Base-by-base conservation (phyloP, 106 monocot genomes). In the Xerophyta viscosa region DNA sequence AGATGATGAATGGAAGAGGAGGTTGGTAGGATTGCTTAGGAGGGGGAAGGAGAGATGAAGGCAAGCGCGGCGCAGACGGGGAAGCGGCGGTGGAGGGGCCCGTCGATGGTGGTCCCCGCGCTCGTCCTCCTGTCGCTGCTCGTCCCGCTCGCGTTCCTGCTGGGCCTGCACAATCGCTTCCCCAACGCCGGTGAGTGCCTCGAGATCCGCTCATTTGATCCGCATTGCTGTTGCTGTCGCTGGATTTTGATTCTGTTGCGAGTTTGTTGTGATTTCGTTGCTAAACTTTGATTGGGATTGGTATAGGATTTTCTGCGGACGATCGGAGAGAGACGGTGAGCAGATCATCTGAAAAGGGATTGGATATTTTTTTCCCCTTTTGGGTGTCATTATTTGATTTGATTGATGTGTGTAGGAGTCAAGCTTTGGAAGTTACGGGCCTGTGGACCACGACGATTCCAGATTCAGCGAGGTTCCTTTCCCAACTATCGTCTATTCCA, bases 61-160 rank as follows among this genome's bases (percentile, higher is more conserved):
- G 44, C 58, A 14, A 27, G 51, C 10, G 24, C 71, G 13, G 19
- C 52, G 10, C 8, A 29, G 12, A 39, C 68, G 54, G 31, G 54
- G 56, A 80, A 74, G 74, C 61, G 74, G 52, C 55, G 70, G 65
- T 80, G 74, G 80, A 69, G 61, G 31, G 69, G 69, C 5, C 36
- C 60, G 12, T 60, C 74, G 22, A 48, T 57, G 48, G 61, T 56
- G 15, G 74, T 80, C 14, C 46, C 66, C 29, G 74, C 60, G 1
- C 80, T 80, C 24, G 80, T 80, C 57, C 20, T 74, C 56, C 60
- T 69, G 57, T 80, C 80, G 37, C 61, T 80, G 21, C 62, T 74
- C 56, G 70, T 80, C 0, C 80, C 80, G 19, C 65, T 80, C 7
- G 70, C 29, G 0, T 74, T 80, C 66, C 74, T 80, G 23, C 69